Evolutionary conservation across 371 early-diverging fungal genomes (phyloP).

Genomic region (Mucor racemosus): DNA sequence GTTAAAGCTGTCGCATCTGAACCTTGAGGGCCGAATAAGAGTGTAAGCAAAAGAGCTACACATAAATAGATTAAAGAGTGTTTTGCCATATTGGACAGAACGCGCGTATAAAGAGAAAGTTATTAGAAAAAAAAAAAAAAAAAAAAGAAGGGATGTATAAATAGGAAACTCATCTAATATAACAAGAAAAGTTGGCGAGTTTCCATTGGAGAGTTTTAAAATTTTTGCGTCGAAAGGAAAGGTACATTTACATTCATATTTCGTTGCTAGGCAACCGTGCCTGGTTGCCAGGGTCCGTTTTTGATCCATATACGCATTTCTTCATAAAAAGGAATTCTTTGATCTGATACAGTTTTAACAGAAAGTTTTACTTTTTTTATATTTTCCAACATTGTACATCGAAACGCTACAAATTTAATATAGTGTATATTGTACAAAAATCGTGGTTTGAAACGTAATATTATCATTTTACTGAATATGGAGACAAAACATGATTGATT

Average conservation of each 20-base stretch:
- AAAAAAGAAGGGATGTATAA: constrained; percentile 5
- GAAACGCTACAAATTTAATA: no score
- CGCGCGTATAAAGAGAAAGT: background rate
- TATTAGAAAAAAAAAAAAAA: background rate
- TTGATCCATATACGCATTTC: background rate
- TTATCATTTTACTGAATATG: background rate
- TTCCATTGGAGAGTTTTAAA: constrained; percentile 6
- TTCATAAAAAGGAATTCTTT: background rate
- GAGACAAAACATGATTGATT: constrained; percentile 1
- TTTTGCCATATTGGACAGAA: constrained; percentile 3
- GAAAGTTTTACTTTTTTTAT: background rate
- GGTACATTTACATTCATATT: background rate
- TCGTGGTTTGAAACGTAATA: background rate
- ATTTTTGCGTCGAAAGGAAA: background rate
- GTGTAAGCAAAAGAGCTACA: background rate
- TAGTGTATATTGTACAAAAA: background rate
- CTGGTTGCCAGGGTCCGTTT: background rate
- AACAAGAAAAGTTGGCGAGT: background rate
- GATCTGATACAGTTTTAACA: background rate
- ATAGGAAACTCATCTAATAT: background rate
- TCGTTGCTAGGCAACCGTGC: background rate
- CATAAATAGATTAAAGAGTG: constrained; percentile 1
- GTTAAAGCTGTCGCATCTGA: constrained; percentile 72
- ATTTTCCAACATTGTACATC: no score
- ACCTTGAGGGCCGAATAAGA: constrained; percentile 6